Percentiles rank a stretch among this genome's conserved stretches.
Conservation (phyloP, 495 filamentous ascomycete species). For the Tuber indicum region DNA sequence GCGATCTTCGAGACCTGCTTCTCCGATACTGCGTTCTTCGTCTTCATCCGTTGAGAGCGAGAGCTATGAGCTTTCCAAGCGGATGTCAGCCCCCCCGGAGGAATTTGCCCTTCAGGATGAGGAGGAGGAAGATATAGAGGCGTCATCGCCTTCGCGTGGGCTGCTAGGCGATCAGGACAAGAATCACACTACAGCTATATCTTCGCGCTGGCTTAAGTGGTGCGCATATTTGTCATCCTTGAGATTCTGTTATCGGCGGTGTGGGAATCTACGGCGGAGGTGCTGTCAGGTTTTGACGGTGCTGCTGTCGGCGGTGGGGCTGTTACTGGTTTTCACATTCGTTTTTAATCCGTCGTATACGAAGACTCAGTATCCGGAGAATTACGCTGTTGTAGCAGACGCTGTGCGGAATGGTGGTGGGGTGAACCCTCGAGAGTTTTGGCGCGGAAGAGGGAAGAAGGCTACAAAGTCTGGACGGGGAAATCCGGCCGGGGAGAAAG, state of each 20-base stretch:
- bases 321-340: conserved; percentile 47
- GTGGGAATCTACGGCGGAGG: conserved; percentile 9
- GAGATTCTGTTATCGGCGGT: conserved; percentile 10
- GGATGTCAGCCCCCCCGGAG: not conserved
- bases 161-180: conserved; percentile 6
- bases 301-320: not conserved
- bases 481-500: conserved; percentile 58
- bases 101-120: conserved; percentile 5
- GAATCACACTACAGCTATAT: not conserved
- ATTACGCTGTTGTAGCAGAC: conserved; percentile 48
- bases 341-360: conserved; percentile 59
- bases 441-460: conserved; percentile 33
- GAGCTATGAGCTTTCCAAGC: conserved; percentile 17
- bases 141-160: conserved; percentile 18
- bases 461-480: conserved; percentile 51
- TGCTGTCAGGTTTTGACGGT: conserved; percentile 20
- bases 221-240: not conserved
- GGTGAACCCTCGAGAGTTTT: conserved; percentile 28
- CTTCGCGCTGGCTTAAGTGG: not conserved
- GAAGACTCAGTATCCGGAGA: conserved; percentile 47
- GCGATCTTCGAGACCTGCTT: conserved; percentile 1
- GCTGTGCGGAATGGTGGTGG: conserved; percentile 38
- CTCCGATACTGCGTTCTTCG: conserved; percentile 7
- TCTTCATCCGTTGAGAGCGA: conserved; percentile 11
- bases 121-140: conserved; percentile 21